A percentile compares a stretch with the other conserved stretches of the same genome.
Evolutionary conservation across 2,329 filamentous ascomycete species (phyloP).

Genomic region (Emmonsia crescens): DNA sequence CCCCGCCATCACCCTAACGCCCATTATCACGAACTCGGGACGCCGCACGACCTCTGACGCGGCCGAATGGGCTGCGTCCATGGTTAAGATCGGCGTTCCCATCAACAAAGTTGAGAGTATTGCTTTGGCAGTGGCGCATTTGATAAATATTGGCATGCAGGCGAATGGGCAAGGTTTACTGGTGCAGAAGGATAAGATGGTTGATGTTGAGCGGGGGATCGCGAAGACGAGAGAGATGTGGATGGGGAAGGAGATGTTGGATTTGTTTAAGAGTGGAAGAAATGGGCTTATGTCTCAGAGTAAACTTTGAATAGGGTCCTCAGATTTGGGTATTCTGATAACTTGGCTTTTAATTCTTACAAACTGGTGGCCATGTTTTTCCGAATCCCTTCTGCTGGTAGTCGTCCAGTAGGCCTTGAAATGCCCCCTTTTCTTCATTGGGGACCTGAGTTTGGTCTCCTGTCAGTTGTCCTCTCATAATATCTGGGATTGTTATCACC

Average conservation of each 20-base stretch:
- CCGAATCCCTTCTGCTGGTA: background rate
- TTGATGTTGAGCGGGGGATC: conserved; percentile 38
- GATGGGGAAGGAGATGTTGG: conserved; percentile 43
- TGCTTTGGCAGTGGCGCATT: conserved; percentile 35
- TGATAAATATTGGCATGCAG: conserved; percentile 34
- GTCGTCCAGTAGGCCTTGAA: background rate
- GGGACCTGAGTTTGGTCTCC: too few relatives aligned
- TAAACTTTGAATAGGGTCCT: too few relatives aligned
- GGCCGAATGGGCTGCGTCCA: conserved; percentile 33
- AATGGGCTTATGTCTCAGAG: conserved; percentile 19
- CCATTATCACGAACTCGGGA: conserved; percentile 28
- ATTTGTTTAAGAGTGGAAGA: conserved; percentile 37
- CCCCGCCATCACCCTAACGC: conserved; percentile 40
- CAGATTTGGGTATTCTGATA: too few relatives aligned
- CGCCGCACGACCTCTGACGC: conserved; percentile 23
- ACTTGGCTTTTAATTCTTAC: background rate
- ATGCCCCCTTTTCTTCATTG: too few relatives aligned
- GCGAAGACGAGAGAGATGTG: conserved; percentile 36
- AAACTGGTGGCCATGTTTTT: background rate
- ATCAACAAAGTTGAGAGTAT: conserved; percentile 38
- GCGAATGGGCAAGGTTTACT: conserved; percentile 39
- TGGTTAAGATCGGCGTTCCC: conserved; percentile 36
- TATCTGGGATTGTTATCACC: too few relatives aligned
- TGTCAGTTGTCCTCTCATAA: too few relatives aligned
- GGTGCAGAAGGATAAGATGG: conserved; percentile 34